Percentiles rank a stretch among this genome's conserved stretches.
Evolutionary conservation across 2,329 filamentous ascomycete genomes (phyloP).

Genomic region (Sordariomycetes sp.): DNA sequence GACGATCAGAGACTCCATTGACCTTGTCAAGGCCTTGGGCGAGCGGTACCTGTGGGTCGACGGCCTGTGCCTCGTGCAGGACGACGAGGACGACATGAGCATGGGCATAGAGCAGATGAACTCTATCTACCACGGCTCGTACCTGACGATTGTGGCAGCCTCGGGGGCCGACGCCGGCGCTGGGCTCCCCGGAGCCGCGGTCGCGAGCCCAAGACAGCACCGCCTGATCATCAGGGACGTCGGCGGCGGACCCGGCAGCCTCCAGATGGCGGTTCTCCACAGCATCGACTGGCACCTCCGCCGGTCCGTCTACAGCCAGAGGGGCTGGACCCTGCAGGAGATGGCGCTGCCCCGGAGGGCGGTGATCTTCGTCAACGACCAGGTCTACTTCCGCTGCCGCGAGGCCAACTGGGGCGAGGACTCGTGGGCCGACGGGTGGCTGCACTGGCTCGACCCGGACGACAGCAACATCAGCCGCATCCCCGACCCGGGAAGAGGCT

Average conservation of each 20-base stretch:
- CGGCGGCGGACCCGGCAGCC: not conserved
- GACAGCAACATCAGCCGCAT: not conserved
- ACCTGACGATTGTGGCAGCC: slow-evolving; percentile 8
- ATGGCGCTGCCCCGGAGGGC: not conserved
- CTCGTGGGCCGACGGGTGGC: slow-evolving; percentile 3
- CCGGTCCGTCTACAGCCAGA: slow-evolving; percentile 5
- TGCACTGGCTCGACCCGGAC: slow-evolving; percentile 2
- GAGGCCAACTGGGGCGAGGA: slow-evolving; percentile 8
- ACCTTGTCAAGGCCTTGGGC: slow-evolving; percentile 2
- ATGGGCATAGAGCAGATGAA: slow-evolving; percentile 10
- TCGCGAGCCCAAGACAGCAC: not conserved
- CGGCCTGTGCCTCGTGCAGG: not conserved
- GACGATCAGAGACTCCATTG: slow-evolving; percentile 7
- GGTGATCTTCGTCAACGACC: slow-evolving; percentile 6
- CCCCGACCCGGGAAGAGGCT: not conserved
- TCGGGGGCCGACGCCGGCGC: not conserved
- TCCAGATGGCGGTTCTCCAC: slow-evolving; percentile 2
- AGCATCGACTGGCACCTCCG: slow-evolving; percentile 8
- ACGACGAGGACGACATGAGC: slow-evolving; percentile 7
- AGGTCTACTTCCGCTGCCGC: slow-evolving; percentile 8
- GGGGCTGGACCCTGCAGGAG: slow-evolving; percentile 5
- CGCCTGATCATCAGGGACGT: not conserved
- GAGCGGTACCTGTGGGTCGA: slow-evolving; percentile 12
- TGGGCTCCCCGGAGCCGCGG: not conserved
- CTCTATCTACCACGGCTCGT: slow-evolving; percentile 8